Evolutionary conservation across 768 basidiomycete genomes (phyloP).

Genomic region (Pleurotus platypus): DNA sequence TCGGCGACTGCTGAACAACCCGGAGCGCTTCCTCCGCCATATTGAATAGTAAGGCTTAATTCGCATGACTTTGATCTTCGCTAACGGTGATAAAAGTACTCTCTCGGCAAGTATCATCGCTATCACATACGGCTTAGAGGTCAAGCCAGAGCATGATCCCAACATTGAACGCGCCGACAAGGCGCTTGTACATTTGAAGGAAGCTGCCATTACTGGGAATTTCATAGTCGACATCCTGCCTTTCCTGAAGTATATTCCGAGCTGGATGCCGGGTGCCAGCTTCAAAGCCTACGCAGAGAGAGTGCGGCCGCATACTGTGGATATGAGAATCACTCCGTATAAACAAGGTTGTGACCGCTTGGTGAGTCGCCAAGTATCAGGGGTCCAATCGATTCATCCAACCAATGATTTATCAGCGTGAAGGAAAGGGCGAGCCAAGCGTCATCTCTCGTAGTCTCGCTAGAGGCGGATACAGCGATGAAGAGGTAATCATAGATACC

Average conservation of each 20-base stretch:
- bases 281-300: constrained; percentile 37
- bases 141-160: neutral
- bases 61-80: neutral
- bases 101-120: constrained; percentile 12
- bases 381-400: constrained; percentile 9
- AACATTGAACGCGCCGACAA: neutral
- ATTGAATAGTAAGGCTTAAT: too few species aligned
- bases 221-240: constrained; percentile 31
- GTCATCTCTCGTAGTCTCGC: constrained; percentile 10
- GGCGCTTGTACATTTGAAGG: constrained; percentile 21
- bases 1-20: constrained; percentile 18
- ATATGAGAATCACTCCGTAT: neutral
- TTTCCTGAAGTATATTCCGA: constrained; percentile 20
- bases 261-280: constrained; percentile 21
- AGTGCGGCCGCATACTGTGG: neutral
- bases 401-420: neutral
- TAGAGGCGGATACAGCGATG: constrained; percentile 12
- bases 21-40: constrained; percentile 18
- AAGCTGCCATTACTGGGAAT: constrained; percentile 24
- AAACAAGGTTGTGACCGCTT: neutral
- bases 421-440: constrained; percentile 13
- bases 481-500: neutral
- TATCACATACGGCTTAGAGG: constrained; percentile 23
- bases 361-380: constrained; percentile 5
- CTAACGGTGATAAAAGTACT: neutral